Percentiles rank a stretch among this genome's conserved stretches.
Evolutionary conservation across 2,329 filamentous ascomycete species (phyloP).

Genomic region (Fusarium clavum): DNA sequence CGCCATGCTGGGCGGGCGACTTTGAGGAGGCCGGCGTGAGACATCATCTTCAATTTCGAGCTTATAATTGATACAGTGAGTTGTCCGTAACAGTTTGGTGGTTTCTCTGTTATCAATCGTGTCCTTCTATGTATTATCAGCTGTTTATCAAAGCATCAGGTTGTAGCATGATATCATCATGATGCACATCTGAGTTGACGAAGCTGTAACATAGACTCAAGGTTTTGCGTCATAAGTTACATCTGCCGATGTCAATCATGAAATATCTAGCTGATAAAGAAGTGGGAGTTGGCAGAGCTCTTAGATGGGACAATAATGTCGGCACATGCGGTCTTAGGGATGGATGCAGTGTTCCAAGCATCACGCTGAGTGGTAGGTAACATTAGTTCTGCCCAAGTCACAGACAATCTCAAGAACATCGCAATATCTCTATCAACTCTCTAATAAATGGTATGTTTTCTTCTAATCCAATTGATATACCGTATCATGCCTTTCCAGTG

Average conservation of each 20-base stretch:
- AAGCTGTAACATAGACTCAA: background rate
- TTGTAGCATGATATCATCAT: constrained; percentile 15
- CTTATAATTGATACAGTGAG: background rate
- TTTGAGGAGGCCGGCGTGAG: background rate
- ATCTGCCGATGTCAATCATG: background rate
- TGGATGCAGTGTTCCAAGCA: background rate
- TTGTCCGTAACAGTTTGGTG: rapidly evolving
- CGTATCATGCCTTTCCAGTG: background rate
- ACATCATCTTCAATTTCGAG: background rate
- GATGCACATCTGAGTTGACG: constrained; percentile 3
- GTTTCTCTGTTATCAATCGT: too few relatives aligned
- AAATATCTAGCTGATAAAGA: background rate
- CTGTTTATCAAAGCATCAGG: background rate
- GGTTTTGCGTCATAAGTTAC: background rate
- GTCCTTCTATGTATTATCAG: background rate
- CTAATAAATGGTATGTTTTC: too few relatives aligned
- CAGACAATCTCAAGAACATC: background rate
- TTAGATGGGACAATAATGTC: too few relatives aligned
- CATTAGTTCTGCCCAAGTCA: background rate
- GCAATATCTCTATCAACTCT: background rate
- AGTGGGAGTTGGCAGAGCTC: background rate
- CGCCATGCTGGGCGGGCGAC: background rate
- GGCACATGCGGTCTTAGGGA: too few relatives aligned
- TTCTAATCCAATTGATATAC: too few relatives aligned
- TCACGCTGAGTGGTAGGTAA: background rate